phyloP scores from a whole-genome alignment of 345 rosid species.

The Brassica cretica region DNA sequence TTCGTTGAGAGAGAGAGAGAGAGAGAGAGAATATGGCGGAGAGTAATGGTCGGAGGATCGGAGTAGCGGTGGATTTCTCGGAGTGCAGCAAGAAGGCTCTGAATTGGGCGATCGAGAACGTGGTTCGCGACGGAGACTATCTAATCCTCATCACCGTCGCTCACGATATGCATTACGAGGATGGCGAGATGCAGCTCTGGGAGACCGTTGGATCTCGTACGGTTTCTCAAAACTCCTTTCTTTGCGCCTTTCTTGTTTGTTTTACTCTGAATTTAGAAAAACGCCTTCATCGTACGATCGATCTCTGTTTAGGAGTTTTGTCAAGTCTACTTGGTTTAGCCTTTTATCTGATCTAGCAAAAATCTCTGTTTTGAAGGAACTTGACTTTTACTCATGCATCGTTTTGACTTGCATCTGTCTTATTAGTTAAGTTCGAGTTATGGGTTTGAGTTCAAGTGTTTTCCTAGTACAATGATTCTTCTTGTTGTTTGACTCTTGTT shows the following conservation, averaged over 20 bases:
- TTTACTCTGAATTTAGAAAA: neutral
- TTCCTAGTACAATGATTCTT: neutral
- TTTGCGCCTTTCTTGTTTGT: neutral
- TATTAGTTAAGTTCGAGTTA: neutral
- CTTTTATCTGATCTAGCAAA: neutral
- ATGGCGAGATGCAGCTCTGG: constrained; percentile 95
- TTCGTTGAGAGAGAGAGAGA: neutral
- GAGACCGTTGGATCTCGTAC: constrained; percentile 82
- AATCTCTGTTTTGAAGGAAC: neutral
- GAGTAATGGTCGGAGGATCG: constrained; percentile 55
- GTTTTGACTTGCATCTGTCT: neutral
- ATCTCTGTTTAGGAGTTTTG: constrained; percentile 6
- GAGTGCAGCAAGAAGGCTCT: constrained; percentile 74
- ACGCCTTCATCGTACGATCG: neutral
- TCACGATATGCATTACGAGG: constrained; percentile 64
- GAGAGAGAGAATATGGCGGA: constrained; percentile 46
- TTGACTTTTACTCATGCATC: constrained; percentile 1
- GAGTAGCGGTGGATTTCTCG: constrained; percentile 88
- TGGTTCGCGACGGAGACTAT: constrained; percentile 70
- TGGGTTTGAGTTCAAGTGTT: neutral
- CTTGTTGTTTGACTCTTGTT: constrained; percentile 9
- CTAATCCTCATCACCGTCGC: constrained; percentile 63
- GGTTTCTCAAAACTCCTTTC: neutral
- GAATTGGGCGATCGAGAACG: constrained; percentile 82
- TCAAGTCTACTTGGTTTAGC: neutral